phyloP scores from a whole-genome alignment of 331 rosid species.

The Prunus yedoensis region DNA sequence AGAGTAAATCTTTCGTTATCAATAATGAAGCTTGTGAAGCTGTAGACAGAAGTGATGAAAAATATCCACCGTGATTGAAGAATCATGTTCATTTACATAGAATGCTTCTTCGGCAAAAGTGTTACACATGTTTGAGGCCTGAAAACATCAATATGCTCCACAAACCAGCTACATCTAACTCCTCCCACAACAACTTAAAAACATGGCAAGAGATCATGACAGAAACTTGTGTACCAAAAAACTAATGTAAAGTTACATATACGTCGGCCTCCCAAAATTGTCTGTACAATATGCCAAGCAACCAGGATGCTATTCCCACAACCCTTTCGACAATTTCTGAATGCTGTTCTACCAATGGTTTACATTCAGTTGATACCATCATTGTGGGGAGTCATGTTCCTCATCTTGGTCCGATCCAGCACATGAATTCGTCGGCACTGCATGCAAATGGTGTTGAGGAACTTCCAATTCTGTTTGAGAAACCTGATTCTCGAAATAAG shows the following conservation, averaged over 20 bases:
- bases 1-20: background rate
- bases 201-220: constrained; percentile 2
- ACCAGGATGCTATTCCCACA: constrained; percentile 11
- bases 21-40: background rate
- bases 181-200: background rate
- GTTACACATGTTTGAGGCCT: background rate
- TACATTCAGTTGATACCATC: constrained; percentile 19
- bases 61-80: background rate
- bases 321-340: constrained; percentile 9
- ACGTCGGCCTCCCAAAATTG: constrained; percentile 4
- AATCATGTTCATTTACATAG: constrained; percentile 3
- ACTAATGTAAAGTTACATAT: background rate
- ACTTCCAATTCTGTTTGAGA: constrained; percentile 25
- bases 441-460: background rate
- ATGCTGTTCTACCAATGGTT: background rate
- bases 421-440: background rate
- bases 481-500: constrained; percentile 31
- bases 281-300: background rate
- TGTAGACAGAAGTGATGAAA: background rate
- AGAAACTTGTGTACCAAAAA: background rate
- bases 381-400: constrained; percentile 24
- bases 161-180: background rate
- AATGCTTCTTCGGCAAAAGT: background rate
- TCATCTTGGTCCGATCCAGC: constrained; percentile 17
- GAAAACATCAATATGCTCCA: constrained; percentile 2